phyloP scores from a whole-genome alignment of 2,329 filamentous ascomycete species.

The Tricladium varicosporioides region DNA sequence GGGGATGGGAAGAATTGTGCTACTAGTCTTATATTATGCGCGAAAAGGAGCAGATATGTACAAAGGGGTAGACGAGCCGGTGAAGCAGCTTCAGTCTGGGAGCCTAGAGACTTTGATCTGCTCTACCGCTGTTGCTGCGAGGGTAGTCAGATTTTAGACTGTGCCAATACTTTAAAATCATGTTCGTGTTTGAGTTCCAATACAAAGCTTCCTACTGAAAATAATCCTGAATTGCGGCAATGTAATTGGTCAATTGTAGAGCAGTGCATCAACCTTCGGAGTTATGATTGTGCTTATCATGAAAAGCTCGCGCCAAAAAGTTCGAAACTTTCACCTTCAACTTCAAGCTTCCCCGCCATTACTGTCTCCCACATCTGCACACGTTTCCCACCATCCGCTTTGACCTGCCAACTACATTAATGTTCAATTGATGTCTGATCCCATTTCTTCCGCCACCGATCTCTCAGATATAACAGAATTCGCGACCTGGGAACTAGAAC shows the following conservation, averaged over 20 bases:
- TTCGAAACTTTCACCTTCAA: background rate
- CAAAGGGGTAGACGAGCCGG: conserved; percentile 9
- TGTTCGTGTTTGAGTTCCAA: background rate
- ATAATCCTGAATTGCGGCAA: background rate
- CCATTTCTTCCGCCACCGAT: background rate
- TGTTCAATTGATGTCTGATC: background rate
- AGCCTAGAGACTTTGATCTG: conserved; percentile 9
- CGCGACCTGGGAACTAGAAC: conserved; percentile 19
- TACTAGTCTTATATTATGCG: conserved; percentile 32
- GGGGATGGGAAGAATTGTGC: conserved; percentile 29
- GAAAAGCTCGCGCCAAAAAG: background rate
- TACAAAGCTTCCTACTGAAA: background rate
- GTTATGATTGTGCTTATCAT: background rate
- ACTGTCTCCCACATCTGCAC: too few relatives aligned
- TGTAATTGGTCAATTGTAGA: background rate
- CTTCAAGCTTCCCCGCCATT: background rate
- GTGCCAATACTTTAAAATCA: conserved; percentile 30
- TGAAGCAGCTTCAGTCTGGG: conserved; percentile 23
- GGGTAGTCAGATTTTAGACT: conserved; percentile 30
- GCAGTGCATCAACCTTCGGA: background rate
- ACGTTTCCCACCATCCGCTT: too few relatives aligned
- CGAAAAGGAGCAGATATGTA: conserved; percentile 14
- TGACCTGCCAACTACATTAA: background rate
- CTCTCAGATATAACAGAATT: conserved; percentile 22
- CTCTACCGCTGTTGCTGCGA: background rate